Evolutionary conservation across 768 basidiomycete species (phyloP).

Genomic region (Hericium coralloides): DNA sequence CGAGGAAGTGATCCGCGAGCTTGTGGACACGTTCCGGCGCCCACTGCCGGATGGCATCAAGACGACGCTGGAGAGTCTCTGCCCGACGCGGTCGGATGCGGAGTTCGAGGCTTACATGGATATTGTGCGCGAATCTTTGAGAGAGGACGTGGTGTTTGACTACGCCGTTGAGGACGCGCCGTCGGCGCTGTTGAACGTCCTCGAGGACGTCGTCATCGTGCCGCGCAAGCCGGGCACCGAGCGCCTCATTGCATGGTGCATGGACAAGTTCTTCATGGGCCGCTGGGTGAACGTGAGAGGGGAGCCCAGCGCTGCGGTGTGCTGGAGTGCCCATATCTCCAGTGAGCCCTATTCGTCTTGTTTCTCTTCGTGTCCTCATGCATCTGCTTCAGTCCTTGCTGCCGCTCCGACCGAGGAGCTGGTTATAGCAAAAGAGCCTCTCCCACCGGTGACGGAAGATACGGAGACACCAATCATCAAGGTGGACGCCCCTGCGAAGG

Average conservation of each 20-base stretch:
- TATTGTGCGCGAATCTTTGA: neutral
- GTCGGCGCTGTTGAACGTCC: neutral
- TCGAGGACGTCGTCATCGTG: neutral
- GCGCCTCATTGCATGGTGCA: neutral
- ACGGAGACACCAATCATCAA: too few species aligned
- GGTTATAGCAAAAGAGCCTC: too few species aligned
- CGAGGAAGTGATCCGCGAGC: neutral
- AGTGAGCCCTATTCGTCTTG: too few species aligned
- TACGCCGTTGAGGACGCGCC: neutral
- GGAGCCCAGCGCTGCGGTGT: too few species aligned
- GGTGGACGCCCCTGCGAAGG: too few species aligned
- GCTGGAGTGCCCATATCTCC: too few species aligned
- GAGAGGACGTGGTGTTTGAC: neutral
- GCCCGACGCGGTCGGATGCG: neutral
- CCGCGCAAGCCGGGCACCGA: neutral
- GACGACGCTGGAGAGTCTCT: neutral
- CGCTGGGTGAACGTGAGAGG: neutral
- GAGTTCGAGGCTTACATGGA: neutral
- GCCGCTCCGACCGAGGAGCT: too few species aligned
- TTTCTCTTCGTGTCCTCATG: too few species aligned
- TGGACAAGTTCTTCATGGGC: neutral
- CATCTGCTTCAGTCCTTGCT: too few species aligned
- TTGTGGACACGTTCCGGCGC: neutral
- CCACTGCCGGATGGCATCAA: neutral
- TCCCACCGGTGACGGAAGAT: too few species aligned